These are phyloP conservation scores for Nicotiana undulata DNA, from an alignment of 257 asterid species.

Conservation along the genomic window DNA sequence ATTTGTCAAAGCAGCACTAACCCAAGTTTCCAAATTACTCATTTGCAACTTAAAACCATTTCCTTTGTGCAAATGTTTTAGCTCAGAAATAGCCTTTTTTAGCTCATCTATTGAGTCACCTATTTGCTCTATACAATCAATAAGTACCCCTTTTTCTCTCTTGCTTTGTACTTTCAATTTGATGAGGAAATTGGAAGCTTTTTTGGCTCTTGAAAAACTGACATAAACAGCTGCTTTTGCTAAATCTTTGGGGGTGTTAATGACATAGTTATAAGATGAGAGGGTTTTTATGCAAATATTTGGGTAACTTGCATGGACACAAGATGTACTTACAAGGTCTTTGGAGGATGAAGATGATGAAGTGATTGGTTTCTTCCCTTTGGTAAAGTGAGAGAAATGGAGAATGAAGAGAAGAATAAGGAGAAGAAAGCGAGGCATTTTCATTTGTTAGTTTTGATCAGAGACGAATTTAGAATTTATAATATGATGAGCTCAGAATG, in stretches of 20 bases:
- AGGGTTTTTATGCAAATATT: conserved; percentile 73
- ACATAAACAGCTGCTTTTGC: conserved; percentile 63
- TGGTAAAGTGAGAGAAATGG: conserved; percentile 4
- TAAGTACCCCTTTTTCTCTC: conserved; percentile 48
- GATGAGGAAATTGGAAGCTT: conserved; percentile 35
- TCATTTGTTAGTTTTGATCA: neutral
- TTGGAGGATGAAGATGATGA: conserved; percentile 6
- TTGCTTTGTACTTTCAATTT: conserved; percentile 31
- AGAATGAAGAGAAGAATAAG: neutral
- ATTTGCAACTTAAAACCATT: conserved; percentile 65
- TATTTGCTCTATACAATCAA: conserved; percentile 73
- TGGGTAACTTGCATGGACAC: conserved; percentile 88
- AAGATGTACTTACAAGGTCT: conserved; percentile 52
- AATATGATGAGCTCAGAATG: neutral
- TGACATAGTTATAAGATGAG: conserved; percentile 37
- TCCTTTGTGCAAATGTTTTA: conserved; percentile 52
- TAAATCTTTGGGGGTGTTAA: conserved; percentile 50
- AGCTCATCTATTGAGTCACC: conserved; percentile 65
- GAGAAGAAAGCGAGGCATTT: neutral
- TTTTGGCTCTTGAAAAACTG: conserved; percentile 49
- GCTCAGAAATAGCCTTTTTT: conserved; percentile 46
- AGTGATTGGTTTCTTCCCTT: neutral
- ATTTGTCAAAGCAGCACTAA: conserved; percentile 78
- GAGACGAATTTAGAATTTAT: neutral
- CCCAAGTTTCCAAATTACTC: conserved; percentile 91